These are phyloP conservation scores for Quercus gilva DNA, from an alignment of 306 rosid species.

Conservation along the genomic window DNA sequence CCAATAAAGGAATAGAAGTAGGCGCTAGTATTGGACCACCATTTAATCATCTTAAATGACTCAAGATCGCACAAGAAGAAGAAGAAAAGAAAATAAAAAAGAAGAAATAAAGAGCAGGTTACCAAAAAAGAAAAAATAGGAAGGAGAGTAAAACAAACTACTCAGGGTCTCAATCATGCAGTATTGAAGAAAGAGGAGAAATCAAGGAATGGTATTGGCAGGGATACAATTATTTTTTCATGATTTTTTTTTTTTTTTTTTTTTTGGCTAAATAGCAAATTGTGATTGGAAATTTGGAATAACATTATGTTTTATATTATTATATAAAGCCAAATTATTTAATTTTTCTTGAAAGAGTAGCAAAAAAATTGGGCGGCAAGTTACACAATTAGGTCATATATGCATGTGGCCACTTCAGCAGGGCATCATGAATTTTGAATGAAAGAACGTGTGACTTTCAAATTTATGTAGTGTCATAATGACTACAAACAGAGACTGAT, in stretches of 20 bases:
- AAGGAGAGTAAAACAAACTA: background rate
- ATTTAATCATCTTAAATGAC: conserved; percentile 19
- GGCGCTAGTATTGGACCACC: conserved; percentile 39
- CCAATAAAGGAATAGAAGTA: conserved; percentile 16
- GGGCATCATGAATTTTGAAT: background rate
- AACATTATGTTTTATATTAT: no score
- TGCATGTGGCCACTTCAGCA: background rate
- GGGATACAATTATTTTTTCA: no score
- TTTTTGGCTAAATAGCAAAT: no score
- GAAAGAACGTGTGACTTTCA: background rate
- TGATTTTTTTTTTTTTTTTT: no score
- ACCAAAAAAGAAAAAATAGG: background rate
- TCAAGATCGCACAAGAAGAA: background rate
- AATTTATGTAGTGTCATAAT: background rate
- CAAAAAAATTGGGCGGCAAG: background rate
- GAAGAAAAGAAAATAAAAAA: background rate
- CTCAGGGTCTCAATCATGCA: no score
- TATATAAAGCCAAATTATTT: no score
- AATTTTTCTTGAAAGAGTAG: background rate
- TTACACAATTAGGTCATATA: background rate
- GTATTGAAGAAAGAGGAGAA: no score
- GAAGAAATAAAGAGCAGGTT: background rate
- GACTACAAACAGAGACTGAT: conserved; percentile 10
- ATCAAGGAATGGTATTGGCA: no score
- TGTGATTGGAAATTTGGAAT: no score